Evolutionary conservation across 164 flowering plant species (phyloP).

Genomic region (Stephania cephalantha): DNA sequence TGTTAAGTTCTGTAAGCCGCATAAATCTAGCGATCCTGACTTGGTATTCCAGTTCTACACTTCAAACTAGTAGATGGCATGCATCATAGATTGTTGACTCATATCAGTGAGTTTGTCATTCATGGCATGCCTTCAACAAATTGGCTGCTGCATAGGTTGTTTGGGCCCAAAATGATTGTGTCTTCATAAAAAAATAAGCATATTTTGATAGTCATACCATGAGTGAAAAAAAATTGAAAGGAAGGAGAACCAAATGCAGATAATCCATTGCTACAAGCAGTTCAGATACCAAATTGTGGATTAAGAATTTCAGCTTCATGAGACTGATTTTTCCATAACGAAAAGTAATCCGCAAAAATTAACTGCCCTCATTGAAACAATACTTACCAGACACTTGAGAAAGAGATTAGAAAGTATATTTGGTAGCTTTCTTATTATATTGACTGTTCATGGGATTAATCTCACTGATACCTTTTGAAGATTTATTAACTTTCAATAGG

Average conservation of each 20-base stretch:
- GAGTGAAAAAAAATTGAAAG: no score
- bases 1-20: no score
- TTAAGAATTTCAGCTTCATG: background rate
- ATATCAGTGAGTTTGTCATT: no score
- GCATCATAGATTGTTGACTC: no score
- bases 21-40: background rate
- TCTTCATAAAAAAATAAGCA: no score
- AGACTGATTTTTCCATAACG: background rate
- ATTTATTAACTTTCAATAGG: background rate
- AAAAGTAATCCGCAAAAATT: background rate
- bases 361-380: no score
- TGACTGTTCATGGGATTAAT: background rate
- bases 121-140: no score
- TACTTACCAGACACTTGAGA: background rate
- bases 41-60: background rate
- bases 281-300: background rate
- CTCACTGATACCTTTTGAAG: background rate
- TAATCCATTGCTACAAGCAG: background rate
- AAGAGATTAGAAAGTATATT: background rate
- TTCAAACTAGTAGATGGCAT: background rate
- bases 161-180: no score
- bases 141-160: no score
- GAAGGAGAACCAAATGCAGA: background rate
- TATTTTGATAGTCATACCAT: no score
- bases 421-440: no score